Evolutionary conservation across 495 filamentous ascomycete species (phyloP), one percentile per base, ranked within the genome.

Genomic region (Lepraria neglecta): DNA sequence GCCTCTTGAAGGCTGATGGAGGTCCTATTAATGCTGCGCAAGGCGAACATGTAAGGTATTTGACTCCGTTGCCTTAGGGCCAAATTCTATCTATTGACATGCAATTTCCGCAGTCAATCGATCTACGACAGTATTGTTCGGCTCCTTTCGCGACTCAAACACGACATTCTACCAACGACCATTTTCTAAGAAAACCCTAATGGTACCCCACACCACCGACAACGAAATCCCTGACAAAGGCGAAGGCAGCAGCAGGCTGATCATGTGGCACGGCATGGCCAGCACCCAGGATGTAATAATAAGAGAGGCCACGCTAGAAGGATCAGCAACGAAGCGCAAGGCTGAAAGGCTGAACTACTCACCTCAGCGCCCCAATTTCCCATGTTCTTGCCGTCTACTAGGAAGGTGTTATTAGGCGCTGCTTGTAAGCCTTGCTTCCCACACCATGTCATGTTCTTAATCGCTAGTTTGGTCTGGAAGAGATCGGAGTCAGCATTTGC

Each of bases 381-480:
- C 19, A 52, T 48, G 2, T n/a, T 28, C 10, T 46, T 31, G 0
- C 60, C 60, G n/a, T 66, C 53, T n/a, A 63, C 42, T 0, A 50
- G 31, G 45, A 66, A 66, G 6, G 50, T 28, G 6, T 63, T 52
- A 7, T 44, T 57, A 3, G 60, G 60, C 6, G 38, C 33, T 0
- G 30, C 15, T 24, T 56, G 56, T 24, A 66, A 60, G 11, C 64
- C 64, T 56, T 66, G 64, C 15, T 60, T 15, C 3, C 60, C 60
- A 43, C 56, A 67, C 66, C 67, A 67, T 42, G 66, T 76, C 75
- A 78, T 77, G 53, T 77, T 77, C 63, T 77, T 72, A n/a, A 77
- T 65, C 11, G 62, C 64, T 19, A 77, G 59, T 46, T 77, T 70
- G 12, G 27, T 9, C 1, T 15, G 27, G n/a, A 30, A 52, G 15